Conservation (phyloP, 2,329 filamentous ascomycete species). For the Penicillium sp. region DNA sequence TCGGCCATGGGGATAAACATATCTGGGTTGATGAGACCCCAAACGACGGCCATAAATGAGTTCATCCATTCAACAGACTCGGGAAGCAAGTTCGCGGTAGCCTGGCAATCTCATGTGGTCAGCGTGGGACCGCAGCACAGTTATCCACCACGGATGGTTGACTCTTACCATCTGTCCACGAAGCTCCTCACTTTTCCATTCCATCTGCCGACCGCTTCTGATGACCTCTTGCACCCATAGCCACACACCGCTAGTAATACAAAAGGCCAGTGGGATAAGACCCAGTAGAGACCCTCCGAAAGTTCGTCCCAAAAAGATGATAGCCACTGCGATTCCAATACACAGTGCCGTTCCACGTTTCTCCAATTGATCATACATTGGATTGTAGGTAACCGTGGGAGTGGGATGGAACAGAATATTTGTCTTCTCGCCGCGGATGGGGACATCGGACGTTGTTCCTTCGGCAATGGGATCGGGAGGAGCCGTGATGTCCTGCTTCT, state of each 20-base stretch:
- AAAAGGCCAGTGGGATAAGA: conserved; percentile 65
- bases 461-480: conserved; percentile 79
- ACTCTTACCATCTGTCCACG: conserved; percentile 64
- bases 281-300: conserved; percentile 75
- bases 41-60: conserved; percentile 72
- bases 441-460: conserved; percentile 84
- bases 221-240: conserved; percentile 87
- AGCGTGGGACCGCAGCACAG: not conserved
- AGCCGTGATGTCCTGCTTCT: conserved; percentile 81
- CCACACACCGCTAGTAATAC: conserved; percentile 70
- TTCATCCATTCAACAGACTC: conserved; percentile 98
- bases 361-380: conserved; percentile 74
- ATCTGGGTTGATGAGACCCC: conserved; percentile 89
- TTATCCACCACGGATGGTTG: too few species aligned
- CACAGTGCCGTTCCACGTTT: conserved; percentile 66
- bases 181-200: conserved; percentile 83
- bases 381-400: conserved; percentile 80
- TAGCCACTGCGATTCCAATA: conserved; percentile 62
- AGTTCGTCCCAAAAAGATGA: conserved; percentile 69
- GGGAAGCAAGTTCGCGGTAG: conserved; percentile 80
- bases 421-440: conserved; percentile 93
- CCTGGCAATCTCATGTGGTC: conserved; percentile 36
- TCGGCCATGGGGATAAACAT: conserved; percentile 93
- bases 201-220: conserved; percentile 70
- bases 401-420: conserved; percentile 95